These are phyloP conservation scores for Diaporthe sp. DNA, from an alignment of 2,329 filamentous ascomycete species.

Conservation along the genomic window DNA sequence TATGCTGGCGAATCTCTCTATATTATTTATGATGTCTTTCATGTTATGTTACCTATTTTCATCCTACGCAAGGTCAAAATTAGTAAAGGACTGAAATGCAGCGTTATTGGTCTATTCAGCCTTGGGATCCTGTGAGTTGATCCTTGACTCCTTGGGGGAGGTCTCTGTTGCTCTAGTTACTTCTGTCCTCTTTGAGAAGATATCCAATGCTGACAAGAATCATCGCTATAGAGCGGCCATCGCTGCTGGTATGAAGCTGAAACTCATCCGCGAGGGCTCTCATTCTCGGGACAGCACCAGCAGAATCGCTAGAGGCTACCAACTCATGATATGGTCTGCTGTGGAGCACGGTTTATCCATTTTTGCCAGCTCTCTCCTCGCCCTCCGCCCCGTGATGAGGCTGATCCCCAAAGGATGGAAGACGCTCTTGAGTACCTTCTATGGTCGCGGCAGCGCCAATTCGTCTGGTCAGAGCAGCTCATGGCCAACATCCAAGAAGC, in stretches of 20 bases:
- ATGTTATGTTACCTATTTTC: slow-evolving; percentile 24
- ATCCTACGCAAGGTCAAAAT: slow-evolving; percentile 31
- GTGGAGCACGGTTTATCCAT: slow-evolving; percentile 31
- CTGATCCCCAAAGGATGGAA: neutral
- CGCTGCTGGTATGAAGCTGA: slow-evolving; percentile 30
- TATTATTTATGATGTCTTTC: slow-evolving; percentile 21
- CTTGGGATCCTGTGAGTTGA: slow-evolving; percentile 30
- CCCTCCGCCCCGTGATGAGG: slow-evolving; percentile 26
- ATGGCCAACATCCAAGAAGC: neutral
- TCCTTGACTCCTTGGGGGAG: neutral
- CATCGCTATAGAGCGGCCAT: slow-evolving; percentile 5
- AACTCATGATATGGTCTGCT: slow-evolving; percentile 24
- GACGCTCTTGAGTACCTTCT: neutral
- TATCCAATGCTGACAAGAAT: neutral
- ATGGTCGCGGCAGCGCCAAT: neutral
- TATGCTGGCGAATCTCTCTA: slow-evolving; percentile 31
- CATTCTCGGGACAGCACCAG: neutral
- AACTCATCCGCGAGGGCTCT: neutral
- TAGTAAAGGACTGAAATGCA: slow-evolving; percentile 5
- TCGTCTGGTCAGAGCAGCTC: neutral
- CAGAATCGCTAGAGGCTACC: neutral
- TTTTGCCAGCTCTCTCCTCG: slow-evolving; percentile 31
- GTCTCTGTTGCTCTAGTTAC: no score
- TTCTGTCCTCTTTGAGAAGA: neutral
- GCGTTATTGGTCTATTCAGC: slow-evolving; percentile 23